These are phyloP conservation scores for Platismatia glauca DNA, from an alignment of 495 filamentous ascomycete genomes.

Conservation along the genomic window DNA sequence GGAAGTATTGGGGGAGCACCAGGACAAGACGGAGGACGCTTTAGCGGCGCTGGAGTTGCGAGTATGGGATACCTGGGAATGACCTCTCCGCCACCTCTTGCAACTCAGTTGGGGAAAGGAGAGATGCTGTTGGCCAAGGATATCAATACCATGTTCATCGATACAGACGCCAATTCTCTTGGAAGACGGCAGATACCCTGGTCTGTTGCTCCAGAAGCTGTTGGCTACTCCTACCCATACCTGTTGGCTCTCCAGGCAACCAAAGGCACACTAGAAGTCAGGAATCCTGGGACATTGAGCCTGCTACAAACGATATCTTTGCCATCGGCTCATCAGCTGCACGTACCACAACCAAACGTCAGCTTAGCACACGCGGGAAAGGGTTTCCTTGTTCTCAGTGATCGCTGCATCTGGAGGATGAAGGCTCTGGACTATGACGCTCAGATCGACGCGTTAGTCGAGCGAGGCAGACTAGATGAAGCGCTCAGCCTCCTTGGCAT, in stretches of 20 bases:
- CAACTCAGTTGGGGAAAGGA: conserved; percentile 69
- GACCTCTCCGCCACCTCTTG: conserved; percentile 81
- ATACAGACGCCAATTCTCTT: conserved; percentile 68
- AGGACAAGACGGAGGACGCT: conserved; percentile 53
- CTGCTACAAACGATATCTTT: conserved; percentile 77
- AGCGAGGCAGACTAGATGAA: conserved; percentile 72
- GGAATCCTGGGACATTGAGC: conserved; percentile 85
- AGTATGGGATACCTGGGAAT: conserved; percentile 91
- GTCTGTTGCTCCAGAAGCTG: conserved; percentile 74
- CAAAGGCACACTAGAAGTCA: conserved; percentile 80
- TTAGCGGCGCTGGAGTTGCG: conserved; percentile 57
- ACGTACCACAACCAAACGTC: conserved; percentile 89
- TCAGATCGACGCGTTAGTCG: conserved; percentile 77
- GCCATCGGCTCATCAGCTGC: conserved; percentile 68
- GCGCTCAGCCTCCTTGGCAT: conserved; percentile 80
- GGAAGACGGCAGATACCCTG: conserved; percentile 86
- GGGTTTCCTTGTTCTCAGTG: conserved; percentile 82
- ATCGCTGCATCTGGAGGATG: conserved; percentile 92
- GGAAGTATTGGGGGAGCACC: conserved; percentile 62
- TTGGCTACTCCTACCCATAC: conserved; percentile 96
- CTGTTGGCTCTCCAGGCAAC: conserved; percentile 77
- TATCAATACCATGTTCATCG: conserved; percentile 88
- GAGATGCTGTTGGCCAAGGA: conserved; percentile 88
- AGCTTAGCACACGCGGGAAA: conserved; percentile 91
- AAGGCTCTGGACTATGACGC: conserved; percentile 84